Conservation (phyloP, 495 filamentous ascomycete genomes). For the Umbilicaria muhlenbergii region DNA sequence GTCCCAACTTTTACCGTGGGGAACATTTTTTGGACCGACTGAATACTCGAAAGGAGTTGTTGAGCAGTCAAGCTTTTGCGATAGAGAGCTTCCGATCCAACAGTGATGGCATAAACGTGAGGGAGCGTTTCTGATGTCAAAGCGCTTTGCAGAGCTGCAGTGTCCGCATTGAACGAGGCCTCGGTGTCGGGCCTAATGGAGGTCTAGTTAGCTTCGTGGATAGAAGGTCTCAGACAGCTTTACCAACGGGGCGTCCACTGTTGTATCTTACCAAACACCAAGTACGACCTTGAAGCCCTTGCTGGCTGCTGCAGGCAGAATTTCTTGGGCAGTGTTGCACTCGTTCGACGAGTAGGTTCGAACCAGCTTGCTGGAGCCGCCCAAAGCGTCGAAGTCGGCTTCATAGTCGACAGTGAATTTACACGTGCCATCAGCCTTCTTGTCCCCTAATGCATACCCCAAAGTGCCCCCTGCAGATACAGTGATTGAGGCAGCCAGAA, state of each 20-base stretch:
- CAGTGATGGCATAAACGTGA: conserved; percentile 57
- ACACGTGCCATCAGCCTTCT: conserved; percentile 40
- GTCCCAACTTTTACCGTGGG: conserved; percentile 50
- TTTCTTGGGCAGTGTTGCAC: conserved; percentile 49
- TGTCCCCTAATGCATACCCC: conserved; percentile 34
- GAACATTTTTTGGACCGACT: conserved; percentile 38
- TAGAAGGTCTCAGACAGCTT: background rate
- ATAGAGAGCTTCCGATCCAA: conserved; percentile 66
- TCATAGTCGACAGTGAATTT: conserved; percentile 50
- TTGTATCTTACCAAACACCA: conserved; percentile 49
- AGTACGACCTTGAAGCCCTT: conserved; percentile 63
- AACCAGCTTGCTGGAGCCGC: conserved; percentile 35
- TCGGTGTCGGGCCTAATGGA: conserved; percentile 48
- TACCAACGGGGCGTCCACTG: background rate
- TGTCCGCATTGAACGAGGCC: conserved; percentile 47
- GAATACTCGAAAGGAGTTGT: conserved; percentile 46
- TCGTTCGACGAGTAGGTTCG: conserved; percentile 55
- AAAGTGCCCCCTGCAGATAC: conserved; percentile 29
- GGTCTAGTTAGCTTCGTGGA: conserved; percentile 1
- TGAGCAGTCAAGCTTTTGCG: conserved; percentile 51
- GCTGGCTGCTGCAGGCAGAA: conserved; percentile 54
- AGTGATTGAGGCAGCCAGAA: conserved; percentile 27
- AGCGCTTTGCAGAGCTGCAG: conserved; percentile 36
- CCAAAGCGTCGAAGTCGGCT: conserved; percentile 47
- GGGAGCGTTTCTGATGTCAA: conserved; percentile 35